A percentile compares a stretch with the other conserved stretches of the same genome.
Conservation (phyloP, 2,329 filamentous ascomycete species). For the Fusarium longipes region DNA sequence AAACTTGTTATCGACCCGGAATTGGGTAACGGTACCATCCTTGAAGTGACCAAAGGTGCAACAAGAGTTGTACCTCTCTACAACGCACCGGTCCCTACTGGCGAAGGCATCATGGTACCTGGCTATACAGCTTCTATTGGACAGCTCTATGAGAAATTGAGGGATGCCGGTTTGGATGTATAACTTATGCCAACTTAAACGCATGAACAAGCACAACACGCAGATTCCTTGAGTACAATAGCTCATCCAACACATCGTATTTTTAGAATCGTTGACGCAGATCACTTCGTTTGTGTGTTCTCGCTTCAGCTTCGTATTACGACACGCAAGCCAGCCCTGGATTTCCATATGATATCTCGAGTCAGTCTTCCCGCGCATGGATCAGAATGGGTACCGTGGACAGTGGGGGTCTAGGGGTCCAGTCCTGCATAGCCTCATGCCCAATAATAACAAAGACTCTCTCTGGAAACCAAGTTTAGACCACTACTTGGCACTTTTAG, state of each 20-base stretch:
- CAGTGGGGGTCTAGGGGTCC: constrained; percentile 13
- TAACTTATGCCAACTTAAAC: constrained; percentile 9
- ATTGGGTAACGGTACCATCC: constrained; percentile 49
- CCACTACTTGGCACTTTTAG: constrained; percentile 19
- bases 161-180: constrained; percentile 39
- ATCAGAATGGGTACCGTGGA: constrained; percentile 25
- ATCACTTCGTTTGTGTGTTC: neutral
- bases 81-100: constrained; percentile 43
- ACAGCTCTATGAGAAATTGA: constrained; percentile 40
- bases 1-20: constrained; percentile 42
- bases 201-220: neutral
- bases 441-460: constrained; percentile 5
- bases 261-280: constrained; percentile 1
- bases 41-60: constrained; percentile 46
- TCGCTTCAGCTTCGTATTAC: constrained; percentile 15
- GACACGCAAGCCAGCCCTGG: constrained; percentile 20
- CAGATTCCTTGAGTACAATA: neutral
- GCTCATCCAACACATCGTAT: constrained; percentile 4
- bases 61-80: constrained; percentile 48
- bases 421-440: constrained; percentile 21
- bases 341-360: constrained; percentile 8
- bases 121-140: constrained; percentile 42
- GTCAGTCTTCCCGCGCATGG: constrained; percentile 32
- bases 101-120: constrained; percentile 37
- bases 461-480: constrained; percentile 14